Percentiles rank a stretch among this genome's conserved stretches.
Conservation (phyloP, 164 flowering plant species). For the Magnolia changhungtana region DNA sequence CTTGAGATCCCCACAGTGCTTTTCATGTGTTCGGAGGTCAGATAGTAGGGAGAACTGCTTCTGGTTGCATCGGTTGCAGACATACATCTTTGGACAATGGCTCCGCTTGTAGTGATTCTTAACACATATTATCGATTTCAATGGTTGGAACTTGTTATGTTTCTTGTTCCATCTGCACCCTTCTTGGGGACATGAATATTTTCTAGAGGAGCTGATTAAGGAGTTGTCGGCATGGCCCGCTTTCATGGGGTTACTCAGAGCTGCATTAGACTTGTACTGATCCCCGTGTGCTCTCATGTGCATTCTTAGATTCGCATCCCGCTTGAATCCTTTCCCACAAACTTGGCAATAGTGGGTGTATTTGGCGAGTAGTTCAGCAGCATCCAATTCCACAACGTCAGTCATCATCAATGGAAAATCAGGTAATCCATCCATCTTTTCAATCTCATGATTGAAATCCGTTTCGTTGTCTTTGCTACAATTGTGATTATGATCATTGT, state of each 20-base stretch:
- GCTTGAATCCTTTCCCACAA: conserved; percentile 81
- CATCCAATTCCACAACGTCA: conserved; percentile 48
- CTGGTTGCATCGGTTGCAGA: conserved; percentile 63
- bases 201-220: conserved; percentile 26
- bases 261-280: conserved; percentile 53
- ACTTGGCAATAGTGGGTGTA: conserved; percentile 64
- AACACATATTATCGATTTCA: conserved; percentile 75
- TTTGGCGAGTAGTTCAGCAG: conserved; percentile 49
- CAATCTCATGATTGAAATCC: neutral
- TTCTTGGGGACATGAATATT: conserved; percentile 71
- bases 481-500: neutral
- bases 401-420: conserved; percentile 1
- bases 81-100: conserved; percentile 75
- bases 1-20: conserved; percentile 73
- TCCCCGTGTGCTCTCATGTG: conserved; percentile 92
- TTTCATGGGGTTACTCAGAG: conserved; percentile 45
- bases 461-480: neutral
- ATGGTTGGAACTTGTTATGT: conserved; percentile 73
- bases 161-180: conserved; percentile 78
- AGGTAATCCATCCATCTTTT: neutral
- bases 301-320: conserved; percentile 83
- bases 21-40: conserved; percentile 80
- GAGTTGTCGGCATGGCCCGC: neutral
- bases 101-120: conserved; percentile 87
- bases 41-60: conserved; percentile 78